Percentiles rank a stretch among this genome's conserved stretches.
phyloP scores from a whole-genome alignment of 345 rosid genomes.

The Pistacia integerrima region DNA sequence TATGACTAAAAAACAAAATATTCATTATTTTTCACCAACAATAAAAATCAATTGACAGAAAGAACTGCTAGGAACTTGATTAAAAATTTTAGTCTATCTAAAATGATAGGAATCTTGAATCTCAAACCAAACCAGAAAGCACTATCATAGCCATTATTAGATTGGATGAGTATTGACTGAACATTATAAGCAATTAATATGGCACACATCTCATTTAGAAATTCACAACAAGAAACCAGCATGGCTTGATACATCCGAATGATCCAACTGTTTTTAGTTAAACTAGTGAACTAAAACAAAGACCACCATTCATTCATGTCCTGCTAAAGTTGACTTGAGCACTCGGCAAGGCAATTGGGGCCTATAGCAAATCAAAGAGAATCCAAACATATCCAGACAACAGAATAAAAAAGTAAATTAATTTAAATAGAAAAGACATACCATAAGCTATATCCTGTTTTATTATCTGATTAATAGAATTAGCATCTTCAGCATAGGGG shows the following conservation, averaged over 20 bases:
- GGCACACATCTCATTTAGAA: background rate
- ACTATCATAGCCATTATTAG: background rate
- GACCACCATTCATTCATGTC: background rate
- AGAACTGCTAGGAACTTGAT: background rate
- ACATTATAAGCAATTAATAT: conserved; percentile 2
- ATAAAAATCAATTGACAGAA: background rate
- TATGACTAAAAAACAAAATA: background rate
- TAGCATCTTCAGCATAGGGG: conserved; percentile 76
- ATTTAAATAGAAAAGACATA: conserved; percentile 25
- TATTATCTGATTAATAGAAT: conserved; percentile 64
- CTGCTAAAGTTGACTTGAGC: background rate
- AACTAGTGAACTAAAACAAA: background rate
- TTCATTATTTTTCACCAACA: background rate
- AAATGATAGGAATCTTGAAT: background rate
- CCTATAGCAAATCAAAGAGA: background rate
- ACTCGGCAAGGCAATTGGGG: background rate
- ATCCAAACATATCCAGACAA: background rate
- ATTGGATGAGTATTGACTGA: background rate
- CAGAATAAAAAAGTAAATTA: conserved; percentile 8
- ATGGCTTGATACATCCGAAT: background rate
- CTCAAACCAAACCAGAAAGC: background rate
- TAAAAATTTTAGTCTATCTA: background rate
- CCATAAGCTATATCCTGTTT: conserved; percentile 66
- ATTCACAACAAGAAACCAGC: background rate
- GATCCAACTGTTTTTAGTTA: background rate